phyloP scores from a whole-genome alignment of 306 rosid species.

The Begonia masoniana region DNA sequence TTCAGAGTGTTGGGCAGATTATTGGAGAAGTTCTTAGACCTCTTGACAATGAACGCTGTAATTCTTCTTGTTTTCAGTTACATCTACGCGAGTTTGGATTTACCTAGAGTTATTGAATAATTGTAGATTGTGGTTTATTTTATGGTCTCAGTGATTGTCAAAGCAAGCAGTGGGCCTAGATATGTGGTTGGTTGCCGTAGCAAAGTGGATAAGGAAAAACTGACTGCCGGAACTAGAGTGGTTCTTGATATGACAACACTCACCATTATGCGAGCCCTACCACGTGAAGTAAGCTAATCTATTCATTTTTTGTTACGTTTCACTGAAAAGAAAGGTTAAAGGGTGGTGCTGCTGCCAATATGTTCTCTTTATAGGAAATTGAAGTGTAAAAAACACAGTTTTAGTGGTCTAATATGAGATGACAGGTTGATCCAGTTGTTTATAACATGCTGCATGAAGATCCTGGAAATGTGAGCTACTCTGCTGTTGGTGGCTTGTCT shows the following conservation, averaged over 20 bases:
- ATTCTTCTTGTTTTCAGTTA: constrained; percentile 6
- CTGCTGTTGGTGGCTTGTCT: constrained; percentile 97
- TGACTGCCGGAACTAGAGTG: constrained; percentile 85
- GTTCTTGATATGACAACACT: constrained; percentile 95
- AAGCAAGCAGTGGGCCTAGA: constrained; percentile 97
- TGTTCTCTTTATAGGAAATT: no score
- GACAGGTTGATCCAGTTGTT: constrained; percentile 90
- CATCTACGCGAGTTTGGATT: background rate
- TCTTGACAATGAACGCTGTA: constrained; percentile 90
- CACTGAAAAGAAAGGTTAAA: no score
- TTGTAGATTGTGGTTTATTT: constrained; percentile 17
- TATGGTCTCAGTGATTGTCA: constrained; percentile 68
- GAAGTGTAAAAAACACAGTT: background rate
- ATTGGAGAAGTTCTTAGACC: constrained; percentile 98
- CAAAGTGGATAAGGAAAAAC: constrained; percentile 90
- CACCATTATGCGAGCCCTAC: constrained; percentile 95
- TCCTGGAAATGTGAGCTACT: constrained; percentile 96
- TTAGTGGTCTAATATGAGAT: constrained; percentile 8
- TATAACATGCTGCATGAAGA: constrained; percentile 98
- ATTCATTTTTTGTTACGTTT: background rate
- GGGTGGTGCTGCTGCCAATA: no score
- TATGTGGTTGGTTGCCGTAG: constrained; percentile 94
- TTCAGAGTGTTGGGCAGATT: constrained; percentile 93
- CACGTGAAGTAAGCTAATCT: constrained; percentile 61
- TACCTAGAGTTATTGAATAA: constrained; percentile 4